Base-by-base conservation (phyloP, 257 asterid species). In the Misopates orontium region DNA sequence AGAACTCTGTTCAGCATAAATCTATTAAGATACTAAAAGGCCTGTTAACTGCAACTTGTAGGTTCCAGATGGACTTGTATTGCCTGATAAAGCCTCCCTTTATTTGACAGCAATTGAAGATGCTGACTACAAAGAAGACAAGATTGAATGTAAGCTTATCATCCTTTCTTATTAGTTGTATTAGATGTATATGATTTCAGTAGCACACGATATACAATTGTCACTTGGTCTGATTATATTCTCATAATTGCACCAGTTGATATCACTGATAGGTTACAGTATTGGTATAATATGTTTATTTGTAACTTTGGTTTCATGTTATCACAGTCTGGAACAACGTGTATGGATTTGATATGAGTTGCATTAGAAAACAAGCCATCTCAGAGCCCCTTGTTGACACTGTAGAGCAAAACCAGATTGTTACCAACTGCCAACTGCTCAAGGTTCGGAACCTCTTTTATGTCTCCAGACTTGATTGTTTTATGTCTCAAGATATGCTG, bases 121-220 rank as follows among this genome's bases (percentile, higher is more conserved):
- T 84, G 96, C 96, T 47, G 98, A 92, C 44, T 92, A 92, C 88
- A 92, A 92, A 81, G 97, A 87, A 75, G 97, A 92, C 73, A 92
- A 92, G 78, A 89, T 92, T 56, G 97, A 92, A 77, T 92, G 98
- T 87, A 77, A 85, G 94, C 71, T 75, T 53, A 45, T 67, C 55
- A 18, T 60, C 68, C 60, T 12, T 48, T 61, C 5, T 57, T 4
- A 12, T 66, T 54, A 44, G 56, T 76, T 73, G 1, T 40, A 60
- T 64, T 57, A 51, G 24, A 52, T 57, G 50, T 59, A 75, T 52
- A 52, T 62, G 66, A 19, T 42, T 18, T 45, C 56, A 44, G 42
- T 4, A 36, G 36, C 4, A 71, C 18, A n/a, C 42, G 2, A 13
- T 54, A 18, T 55, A 21, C 44, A 18, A 45, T 51, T 52, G 17